Evolutionary conservation across 495 filamentous ascomycete genomes (phyloP), one percentile per base, ranked within the genome.

Genomic region (Penicillium canariense): DNA sequence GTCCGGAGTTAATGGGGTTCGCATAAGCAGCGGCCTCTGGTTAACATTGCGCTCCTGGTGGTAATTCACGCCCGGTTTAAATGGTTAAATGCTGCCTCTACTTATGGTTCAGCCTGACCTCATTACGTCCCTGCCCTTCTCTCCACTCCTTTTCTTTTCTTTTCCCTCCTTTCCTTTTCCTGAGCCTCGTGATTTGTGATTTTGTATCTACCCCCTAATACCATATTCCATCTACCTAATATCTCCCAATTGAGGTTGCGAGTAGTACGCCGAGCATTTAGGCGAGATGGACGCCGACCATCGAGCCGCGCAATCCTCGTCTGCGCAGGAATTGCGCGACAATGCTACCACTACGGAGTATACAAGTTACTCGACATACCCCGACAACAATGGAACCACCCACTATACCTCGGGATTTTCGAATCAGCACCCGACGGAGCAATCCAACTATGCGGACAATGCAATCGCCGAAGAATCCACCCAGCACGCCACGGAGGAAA

Each of bases 211-310:
- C 35, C 44, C 30, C 31, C 28, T 36, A 22, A 26, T 54, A 56
- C 54, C 53, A 63, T 43, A 35, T 1, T 17, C 15, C 35, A 9
- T 20, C 35, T 25, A 42, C 15, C 23, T 39, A 51, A 47, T 48
- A 46, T 52, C 55, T 51, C 20, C 35, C 50, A 38, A 60, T 61
- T 60, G 63, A 48, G 15, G 22, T 52, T 36, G 28, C 35, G 42
- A 62, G 55, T 61, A 58, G 34, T 7, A 30, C 31, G 20, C 26
- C 34, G 4, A 5, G 23, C 20, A 31, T 46, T 10, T 36, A 49
- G 50, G 54, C 59, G 50, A 62, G 54, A 66, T 68, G 63, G 66
- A 66, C 30, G 51, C 38, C 51, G 28, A 52, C 50, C 56, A 58
- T 58, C 60, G 48, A 54, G 50, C 50, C 36, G 52, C 46, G 32